Conservation (phyloP, 1,284 basidiomycete species). For the Malassezia obtusa region DNA sequence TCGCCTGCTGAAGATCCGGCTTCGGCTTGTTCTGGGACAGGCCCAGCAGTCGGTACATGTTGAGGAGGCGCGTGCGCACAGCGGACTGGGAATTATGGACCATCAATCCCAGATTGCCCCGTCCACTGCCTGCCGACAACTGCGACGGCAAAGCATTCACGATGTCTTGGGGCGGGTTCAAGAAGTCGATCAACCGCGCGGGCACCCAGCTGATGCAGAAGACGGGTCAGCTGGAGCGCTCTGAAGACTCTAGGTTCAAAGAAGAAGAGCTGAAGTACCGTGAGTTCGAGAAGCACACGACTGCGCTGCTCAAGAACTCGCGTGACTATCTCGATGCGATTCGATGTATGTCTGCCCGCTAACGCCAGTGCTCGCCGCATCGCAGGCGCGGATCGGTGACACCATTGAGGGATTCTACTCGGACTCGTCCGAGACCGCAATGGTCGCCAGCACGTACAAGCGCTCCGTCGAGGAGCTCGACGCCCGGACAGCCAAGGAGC, state of each 20-base stretch:
- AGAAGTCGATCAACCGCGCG: constrained; percentile 84
- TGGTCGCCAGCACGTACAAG: constrained; percentile 94
- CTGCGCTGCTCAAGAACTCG: constrained; percentile 82
- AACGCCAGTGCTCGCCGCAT: constrained; percentile 60
- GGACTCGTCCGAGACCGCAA: constrained; percentile 60
- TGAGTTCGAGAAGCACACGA: constrained; percentile 56
- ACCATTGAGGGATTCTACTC: constrained; percentile 89
- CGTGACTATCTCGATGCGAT: constrained; percentile 92
- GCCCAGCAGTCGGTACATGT: constrained; percentile 51
- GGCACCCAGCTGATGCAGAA: constrained; percentile 65
- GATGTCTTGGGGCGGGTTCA: constrained; percentile 58
- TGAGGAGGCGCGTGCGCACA: background rate
- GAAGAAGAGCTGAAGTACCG: constrained; percentile 85
- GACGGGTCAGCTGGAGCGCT: constrained; percentile 93
- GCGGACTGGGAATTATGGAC: background rate
- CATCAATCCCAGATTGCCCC: background rate
- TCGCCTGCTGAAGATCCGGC: constrained; percentile 78
- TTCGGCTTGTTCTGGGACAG: constrained; percentile 55
- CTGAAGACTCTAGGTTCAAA: constrained; percentile 83
- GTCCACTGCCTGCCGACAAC: background rate
- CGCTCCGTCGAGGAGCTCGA: constrained; percentile 90
- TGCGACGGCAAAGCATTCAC: constrained; percentile 4
- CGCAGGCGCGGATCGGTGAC: constrained; percentile 87
- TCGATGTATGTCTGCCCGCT: constrained; percentile 48
- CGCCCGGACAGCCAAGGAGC: constrained; percentile 68